These are phyloP conservation scores for Tolypocladium amazonense DNA, from an alignment of 2,329 filamentous ascomycete genomes.

Conservation along the genomic window DNA sequence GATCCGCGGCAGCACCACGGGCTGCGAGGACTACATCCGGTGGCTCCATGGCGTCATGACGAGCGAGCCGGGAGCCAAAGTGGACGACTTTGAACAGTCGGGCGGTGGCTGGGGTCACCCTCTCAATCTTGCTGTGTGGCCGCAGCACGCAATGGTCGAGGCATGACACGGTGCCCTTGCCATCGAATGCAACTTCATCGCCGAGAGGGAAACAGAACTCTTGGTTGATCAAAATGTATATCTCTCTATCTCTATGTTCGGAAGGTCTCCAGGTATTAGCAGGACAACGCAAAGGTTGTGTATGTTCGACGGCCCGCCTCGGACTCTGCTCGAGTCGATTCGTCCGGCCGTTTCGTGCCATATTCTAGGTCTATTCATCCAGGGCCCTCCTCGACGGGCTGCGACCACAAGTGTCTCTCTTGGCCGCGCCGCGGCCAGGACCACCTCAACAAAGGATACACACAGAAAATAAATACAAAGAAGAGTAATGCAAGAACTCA, in stretches of 20 bases:
- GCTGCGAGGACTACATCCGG: conserved; percentile 29
- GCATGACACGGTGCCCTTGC: not conserved
- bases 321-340: not conserved
- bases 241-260: not conserved
- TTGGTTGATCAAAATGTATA: not conserved
- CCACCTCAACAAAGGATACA: not conserved
- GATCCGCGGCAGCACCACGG: conserved; percentile 26
- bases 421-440: not conserved
- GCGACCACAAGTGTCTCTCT: not conserved
- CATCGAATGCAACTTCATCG: not conserved
- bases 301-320: not conserved
- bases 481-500: not conserved
- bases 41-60: conserved; percentile 30
- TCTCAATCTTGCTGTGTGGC: not conserved
- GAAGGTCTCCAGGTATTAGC: not conserved
- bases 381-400: not conserved
- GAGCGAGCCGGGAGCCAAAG: conserved; percentile 11
- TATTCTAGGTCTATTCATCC: not conserved
- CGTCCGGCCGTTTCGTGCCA: not conserved
- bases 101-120: not conserved
- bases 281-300: not conserved
- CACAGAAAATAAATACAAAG: not conserved
- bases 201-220: not conserved
- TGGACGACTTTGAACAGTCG: conserved; percentile 9
- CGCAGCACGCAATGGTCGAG: not conserved